Conservation (phyloP, 495 filamentous ascomycete species). For the Talaromyces thailandensis region DNA sequence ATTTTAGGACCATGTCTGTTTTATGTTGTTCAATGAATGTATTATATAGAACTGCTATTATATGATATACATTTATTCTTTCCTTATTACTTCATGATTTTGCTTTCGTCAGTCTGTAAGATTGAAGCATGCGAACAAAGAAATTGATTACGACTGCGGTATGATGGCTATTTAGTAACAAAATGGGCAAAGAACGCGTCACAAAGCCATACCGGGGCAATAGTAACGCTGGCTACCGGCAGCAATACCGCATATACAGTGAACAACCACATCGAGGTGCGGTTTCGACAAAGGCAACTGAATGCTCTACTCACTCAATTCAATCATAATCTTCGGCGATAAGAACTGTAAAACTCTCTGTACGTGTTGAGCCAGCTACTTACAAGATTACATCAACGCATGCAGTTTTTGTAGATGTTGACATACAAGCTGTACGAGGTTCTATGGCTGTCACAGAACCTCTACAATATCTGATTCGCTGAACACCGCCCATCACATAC, state of each 20-base stretch:
- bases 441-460: not conserved
- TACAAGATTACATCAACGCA: not conserved
- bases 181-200: not conserved
- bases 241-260: not conserved
- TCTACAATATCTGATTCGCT: not conserved
- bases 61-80: not conserved
- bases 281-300: too few species aligned
- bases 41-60: not conserved
- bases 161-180: not conserved
- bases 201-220: not conserved
- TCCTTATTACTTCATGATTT: not conserved
- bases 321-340: not conserved
- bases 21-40: not conserved
- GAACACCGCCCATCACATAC: too few species aligned
- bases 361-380: not conserved
- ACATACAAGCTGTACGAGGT: not conserved
- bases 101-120: not conserved
- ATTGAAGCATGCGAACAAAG: not conserved
- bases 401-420: not conserved
- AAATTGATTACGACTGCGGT: not conserved
- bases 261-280: too few species aligned
- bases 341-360: not conserved
- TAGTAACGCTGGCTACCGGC: not conserved
- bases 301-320: too few species aligned
- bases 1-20: constrained; percentile 26